Base-by-base conservation (phyloP, 1,284 basidiomycete genomes). In the Sporisorium iseilematis-ciliati region DNA sequence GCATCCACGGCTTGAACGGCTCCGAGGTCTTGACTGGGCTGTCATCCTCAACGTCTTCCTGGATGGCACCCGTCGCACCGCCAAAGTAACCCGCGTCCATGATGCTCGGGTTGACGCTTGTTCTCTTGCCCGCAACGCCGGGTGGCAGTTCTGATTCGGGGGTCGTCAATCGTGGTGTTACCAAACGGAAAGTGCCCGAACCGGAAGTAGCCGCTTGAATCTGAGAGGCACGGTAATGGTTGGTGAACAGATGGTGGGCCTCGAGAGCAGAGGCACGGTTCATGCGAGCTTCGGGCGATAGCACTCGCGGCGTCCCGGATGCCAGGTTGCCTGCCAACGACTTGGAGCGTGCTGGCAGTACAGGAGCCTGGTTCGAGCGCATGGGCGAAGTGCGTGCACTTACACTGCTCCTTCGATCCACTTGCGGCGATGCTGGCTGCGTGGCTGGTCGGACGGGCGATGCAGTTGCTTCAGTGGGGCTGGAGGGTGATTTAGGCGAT, bases 151-250 rank as follows among this genome's bases (percentile, higher is more conserved):
- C 79, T 11, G 64, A 25, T 42, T 79, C 77, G 12, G 80, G 79
- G 2, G 79, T 82, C 12, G 79, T 81, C 43, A 81, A 40, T 25
- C 77, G 61, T 14, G 80, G 80, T 16, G 80, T 75, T 16, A 75
- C 65, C 4, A 82, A 51, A n/a, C 80, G 56, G 45, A 82, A 80
- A 8, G 79, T 80, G 10, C 79, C 80, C 14, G 74, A 66, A 0
- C 80, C 80, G 8, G 77, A 77, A 10, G 80, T 82, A 10, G 80
- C 80, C 16, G 79, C 79, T 31, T 82, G 80, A 21, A 82, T 78
- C 50, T 77, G 77, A 20, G 79, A 63, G 20, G 45, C 67, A 23
- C 66, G 57, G 31, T 35, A 10, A 53, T 72, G 55, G 21, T 40
- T 59, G 40, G 61, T 56, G 25, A 78, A 76, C 7, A 78, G 56